These are phyloP conservation scores for Chimonanthus praecox DNA, from an alignment of 164 flowering plant species.

Conservation along the genomic window DNA sequence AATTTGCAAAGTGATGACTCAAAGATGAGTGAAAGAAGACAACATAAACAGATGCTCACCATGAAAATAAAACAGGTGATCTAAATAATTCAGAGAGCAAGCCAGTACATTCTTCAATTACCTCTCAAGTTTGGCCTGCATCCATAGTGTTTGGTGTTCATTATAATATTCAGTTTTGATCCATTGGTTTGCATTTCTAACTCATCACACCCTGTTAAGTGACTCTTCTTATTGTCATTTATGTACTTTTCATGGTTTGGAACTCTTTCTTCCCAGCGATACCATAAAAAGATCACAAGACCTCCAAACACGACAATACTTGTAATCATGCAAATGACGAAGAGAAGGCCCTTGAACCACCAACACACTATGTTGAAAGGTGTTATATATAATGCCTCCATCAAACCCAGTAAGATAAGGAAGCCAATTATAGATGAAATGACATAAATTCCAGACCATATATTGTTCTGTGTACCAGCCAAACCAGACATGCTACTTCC, in stretches of 20 bases:
- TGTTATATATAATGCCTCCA: constrained; percentile 51
- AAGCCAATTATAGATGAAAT: constrained; percentile 59
- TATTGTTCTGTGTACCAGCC: constrained; percentile 74
- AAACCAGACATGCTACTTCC: constrained; percentile 57
- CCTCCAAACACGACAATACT: constrained; percentile 75
- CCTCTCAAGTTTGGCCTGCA: constrained; percentile 76
- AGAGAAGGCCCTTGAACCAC: constrained; percentile 88
- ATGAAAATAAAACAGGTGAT: too few relatives aligned
- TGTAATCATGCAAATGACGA: constrained; percentile 55
- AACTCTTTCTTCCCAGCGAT: constrained; percentile 49
- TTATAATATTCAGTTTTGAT: constrained; percentile 18
- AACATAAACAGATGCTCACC: too few relatives aligned
- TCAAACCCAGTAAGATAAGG: constrained; percentile 33
- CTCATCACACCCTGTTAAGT: constrained; percentile 8
- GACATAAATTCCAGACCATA: constrained; percentile 74
- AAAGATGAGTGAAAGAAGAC: too few relatives aligned
- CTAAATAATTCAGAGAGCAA: not conserved
- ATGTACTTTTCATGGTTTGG: constrained; percentile 18
- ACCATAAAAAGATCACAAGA: constrained; percentile 58
- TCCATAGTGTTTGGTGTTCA: constrained; percentile 42
- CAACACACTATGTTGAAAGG: constrained; percentile 37
- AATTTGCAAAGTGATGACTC: too few relatives aligned
- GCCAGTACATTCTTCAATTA: constrained; percentile 12
- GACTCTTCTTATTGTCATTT: constrained; percentile 14
- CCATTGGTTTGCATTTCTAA: constrained; percentile 8